A percentile compares a stretch with the other conserved stretches of the same genome.
These are phyloP conservation scores for Curvularia hawaiiensis DNA, from an alignment of 2,329 filamentous ascomycete genomes.

Conservation along the genomic window DNA sequence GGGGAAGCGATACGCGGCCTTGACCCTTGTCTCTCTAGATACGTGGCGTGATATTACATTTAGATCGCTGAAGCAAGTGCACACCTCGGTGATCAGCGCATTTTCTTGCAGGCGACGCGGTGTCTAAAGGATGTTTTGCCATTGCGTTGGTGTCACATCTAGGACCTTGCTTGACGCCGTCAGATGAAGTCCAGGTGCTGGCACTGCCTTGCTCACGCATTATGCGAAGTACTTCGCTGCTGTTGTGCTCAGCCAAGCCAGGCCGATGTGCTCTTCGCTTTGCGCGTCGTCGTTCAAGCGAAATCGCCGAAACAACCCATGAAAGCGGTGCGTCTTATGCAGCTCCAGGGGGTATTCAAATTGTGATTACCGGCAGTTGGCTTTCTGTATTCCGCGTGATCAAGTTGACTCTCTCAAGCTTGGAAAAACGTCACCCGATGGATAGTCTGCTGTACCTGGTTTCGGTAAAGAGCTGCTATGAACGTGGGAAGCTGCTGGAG, in stretches of 20 bases:
- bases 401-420: too few species aligned
- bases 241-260: not conserved
- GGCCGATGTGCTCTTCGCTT: not conserved
- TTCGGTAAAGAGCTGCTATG: not conserved
- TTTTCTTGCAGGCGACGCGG: not conserved
- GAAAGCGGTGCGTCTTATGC: not conserved
- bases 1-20: not conserved
- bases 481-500: not conserved
- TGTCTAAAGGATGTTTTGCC: not conserved
- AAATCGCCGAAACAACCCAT: too few species aligned
- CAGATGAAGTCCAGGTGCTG: not conserved
- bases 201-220: not conserved
- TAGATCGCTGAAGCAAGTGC: not conserved
- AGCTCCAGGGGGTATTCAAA: not conserved
- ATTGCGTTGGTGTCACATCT: not conserved
- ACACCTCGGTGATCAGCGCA: not conserved
- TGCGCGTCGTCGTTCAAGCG: not conserved
- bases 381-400: not conserved
- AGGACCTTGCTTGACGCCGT: not conserved
- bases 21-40: not conserved
- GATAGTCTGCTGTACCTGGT: too few species aligned
- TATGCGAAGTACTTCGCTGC: not conserved
- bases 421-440: too few species aligned
- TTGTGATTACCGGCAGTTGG: not conserved
- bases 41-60: not conserved